These are phyloP conservation scores for Vigna nakashimae DNA, from an alignment of 306 rosid species.

Conservation along the genomic window DNA sequence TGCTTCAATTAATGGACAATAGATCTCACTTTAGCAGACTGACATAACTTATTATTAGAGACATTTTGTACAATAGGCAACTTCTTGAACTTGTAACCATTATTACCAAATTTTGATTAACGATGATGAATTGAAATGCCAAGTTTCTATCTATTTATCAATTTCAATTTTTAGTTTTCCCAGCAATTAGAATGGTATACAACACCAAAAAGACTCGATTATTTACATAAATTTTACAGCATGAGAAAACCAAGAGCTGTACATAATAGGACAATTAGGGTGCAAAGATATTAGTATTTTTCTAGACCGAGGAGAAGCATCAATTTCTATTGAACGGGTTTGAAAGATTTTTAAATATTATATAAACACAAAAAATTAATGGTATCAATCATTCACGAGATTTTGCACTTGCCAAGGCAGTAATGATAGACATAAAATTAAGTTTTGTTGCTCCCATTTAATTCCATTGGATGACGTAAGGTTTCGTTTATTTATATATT, in stretches of 20 bases:
- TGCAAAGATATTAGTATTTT: neutral
- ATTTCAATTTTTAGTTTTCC: neutral
- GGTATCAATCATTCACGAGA: neutral
- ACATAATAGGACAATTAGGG: neutral
- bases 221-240: neutral
- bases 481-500: neutral
- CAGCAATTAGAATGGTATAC: neutral
- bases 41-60: conserved; percentile 1
- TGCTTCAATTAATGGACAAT: conserved; percentile 1
- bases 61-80: conserved; percentile 7
- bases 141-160: neutral
- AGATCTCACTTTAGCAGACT: neutral
- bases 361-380: neutral
- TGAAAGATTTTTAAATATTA: neutral
- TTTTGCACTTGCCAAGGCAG: neutral
- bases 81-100: conserved; percentile 7
- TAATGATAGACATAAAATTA: neutral
- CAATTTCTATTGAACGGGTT: neutral
- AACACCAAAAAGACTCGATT: neutral
- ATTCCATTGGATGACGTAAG: neutral
- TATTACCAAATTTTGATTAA: neutral
- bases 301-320: neutral
- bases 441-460: neutral
- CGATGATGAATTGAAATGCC: neutral
- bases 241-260: neutral